Conservation (phyloP, 768 basidiomycete genomes). For the Suillus tomentosus region DNA sequence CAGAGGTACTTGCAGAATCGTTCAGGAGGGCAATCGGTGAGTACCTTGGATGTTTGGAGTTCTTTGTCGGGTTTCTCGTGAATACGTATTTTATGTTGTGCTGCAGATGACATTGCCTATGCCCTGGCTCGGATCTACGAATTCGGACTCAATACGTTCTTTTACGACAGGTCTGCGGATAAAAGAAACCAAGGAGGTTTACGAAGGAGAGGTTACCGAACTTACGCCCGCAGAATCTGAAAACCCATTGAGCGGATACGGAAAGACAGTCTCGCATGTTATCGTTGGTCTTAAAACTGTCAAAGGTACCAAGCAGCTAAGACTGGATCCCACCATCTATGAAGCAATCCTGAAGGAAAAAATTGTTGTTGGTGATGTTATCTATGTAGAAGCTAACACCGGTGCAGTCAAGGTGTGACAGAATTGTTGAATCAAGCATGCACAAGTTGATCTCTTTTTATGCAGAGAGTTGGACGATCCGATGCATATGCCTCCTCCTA, state of each 20-base stretch:
- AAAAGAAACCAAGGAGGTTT: slow-evolving; percentile 99
- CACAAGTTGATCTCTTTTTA: slow-evolving; percentile 4
- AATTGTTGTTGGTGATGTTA: slow-evolving; percentile 94
- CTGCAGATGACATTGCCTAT: neutral
- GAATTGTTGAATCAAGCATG: neutral
- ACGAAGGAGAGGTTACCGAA: slow-evolving; percentile 98
- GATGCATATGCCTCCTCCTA: slow-evolving; percentile 98
- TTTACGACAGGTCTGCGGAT: slow-evolving; percentile 78
- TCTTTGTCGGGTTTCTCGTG: neutral
- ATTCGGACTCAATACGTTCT: neutral
- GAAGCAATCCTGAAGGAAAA: slow-evolving; percentile 98
- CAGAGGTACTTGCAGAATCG: slow-evolving; percentile 92
- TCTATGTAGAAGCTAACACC: slow-evolving; percentile 91
- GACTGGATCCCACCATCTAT: slow-evolving; percentile 93
- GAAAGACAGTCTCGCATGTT: slow-evolving; percentile 98
- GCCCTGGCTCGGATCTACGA: neutral
- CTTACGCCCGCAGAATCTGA: slow-evolving; percentile 95
- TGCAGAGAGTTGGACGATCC: slow-evolving; percentile 89
- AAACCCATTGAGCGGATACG: slow-evolving; percentile 96
- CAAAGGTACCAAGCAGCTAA: slow-evolving; percentile 90
- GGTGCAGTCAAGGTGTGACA: slow-evolving; percentile 89
- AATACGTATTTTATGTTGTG: neutral
- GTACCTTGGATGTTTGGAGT: slow-evolving; percentile 29
- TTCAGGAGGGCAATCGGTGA: slow-evolving; percentile 95
- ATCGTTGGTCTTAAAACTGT: slow-evolving; percentile 94